Conservation (phyloP, 78 protist genomes). For the Dictyostelium capitatum region DNA sequence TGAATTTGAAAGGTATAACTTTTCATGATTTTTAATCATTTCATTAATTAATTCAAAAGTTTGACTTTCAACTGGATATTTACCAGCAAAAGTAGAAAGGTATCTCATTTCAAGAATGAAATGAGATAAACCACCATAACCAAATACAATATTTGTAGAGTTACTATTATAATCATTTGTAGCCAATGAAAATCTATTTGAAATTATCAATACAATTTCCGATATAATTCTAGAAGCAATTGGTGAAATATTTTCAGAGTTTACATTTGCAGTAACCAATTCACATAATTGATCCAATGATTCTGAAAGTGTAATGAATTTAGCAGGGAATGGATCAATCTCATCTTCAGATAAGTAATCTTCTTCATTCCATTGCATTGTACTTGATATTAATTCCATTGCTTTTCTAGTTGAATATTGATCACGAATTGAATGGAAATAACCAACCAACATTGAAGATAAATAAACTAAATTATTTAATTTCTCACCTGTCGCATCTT, state of each 20-base stretch:
- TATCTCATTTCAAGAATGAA: constrained; percentile 68
- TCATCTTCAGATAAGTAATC: constrained; percentile 47
- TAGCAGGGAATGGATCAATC: constrained; percentile 45
- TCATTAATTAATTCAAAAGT: constrained; percentile 50
- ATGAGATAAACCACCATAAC: constrained; percentile 69
- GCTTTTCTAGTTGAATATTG: constrained; percentile 54
- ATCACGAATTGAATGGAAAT: constrained; percentile 26
- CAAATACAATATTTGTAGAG: not conserved
- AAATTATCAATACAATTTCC: constrained; percentile 44
- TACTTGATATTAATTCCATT: not conserved
- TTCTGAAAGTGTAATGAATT: constrained; percentile 57
- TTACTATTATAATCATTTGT: not conserved
- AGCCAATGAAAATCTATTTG: constrained; percentile 4
- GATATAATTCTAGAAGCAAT: constrained; percentile 54
- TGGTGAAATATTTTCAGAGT: constrained; percentile 45
- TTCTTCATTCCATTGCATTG: constrained; percentile 62
- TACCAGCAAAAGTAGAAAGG: constrained; percentile 49
- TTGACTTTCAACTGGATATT: constrained; percentile 35
- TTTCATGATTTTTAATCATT: constrained; percentile 34
- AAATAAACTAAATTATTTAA: constrained; percentile 22
- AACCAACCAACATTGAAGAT: not conserved
- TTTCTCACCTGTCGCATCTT: constrained; percentile 49
- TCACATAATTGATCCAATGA: constrained; percentile 13
- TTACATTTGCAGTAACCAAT: constrained; percentile 32
- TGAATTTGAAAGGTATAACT: not conserved